Base-by-base conservation (phyloP, 495 filamentous ascomycete genomes). In the Glonium stellatum region DNA sequence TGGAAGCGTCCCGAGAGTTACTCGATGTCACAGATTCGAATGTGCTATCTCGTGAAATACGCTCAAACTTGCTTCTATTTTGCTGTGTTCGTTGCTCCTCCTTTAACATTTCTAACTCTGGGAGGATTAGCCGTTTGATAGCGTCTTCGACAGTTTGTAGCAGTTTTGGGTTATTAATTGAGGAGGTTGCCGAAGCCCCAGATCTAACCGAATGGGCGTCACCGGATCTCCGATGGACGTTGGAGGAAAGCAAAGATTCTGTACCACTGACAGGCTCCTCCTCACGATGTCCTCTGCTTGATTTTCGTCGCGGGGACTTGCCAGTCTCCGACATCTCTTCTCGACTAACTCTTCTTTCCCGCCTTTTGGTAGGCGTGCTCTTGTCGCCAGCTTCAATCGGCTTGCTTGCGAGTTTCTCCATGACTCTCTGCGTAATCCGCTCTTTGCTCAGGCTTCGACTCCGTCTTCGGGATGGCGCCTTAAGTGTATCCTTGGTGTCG, bases 91-190 rank as follows among this genome's bases (percentile, higher is more conserved):
- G 90, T 69, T 95, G 88, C 66, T 95, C 89, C 67, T 89, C 83
- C 73, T 96, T 97, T 48, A 97, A 78, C 34, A 89, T 89, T 55
- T 89, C 90, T 49, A 98, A 78, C 70, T 98, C 92, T 0, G 93
- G 95, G 1, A 97, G 74, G 52, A 97, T 96, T 51, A 97, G 76
- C 47, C 92, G 82, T 52, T 88, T 86, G 64, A 98, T 97, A 21
- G 93, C 90, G 76, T 97, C 92, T 72, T 97, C 92, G 8, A 98
- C 92, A 0, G 91, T 92, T 70, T 95, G 89, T 5, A 97, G 81
- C n/a, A 98, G 74, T 62, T 89, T 95, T 0, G 92, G 92, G 69
- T 98, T 97, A 73, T 95, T 97, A 73, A 96, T 86, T 0, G 89
- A 93, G 6, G 90, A 89, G 56, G 63, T 60, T n/a, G 84, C 89